These are phyloP conservation scores for Aspergillus transmontanensis DNA, from an alignment of 2,329 filamentous ascomycete species.

Conservation along the genomic window DNA sequence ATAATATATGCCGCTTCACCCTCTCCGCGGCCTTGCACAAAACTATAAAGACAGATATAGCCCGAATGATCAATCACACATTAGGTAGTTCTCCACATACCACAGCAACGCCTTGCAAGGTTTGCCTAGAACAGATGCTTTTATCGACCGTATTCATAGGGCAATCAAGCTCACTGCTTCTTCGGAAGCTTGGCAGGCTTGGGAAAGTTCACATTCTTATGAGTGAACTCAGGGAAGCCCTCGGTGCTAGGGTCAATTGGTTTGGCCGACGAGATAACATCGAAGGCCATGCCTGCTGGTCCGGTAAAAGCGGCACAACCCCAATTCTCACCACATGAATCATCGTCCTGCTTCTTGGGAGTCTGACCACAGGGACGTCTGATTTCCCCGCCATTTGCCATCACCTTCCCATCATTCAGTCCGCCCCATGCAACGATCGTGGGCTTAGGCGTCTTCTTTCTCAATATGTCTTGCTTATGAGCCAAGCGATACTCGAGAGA, in stretches of 20 bases:
- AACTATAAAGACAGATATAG: too few species aligned
- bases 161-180: background rate
- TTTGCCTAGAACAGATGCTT: background rate
- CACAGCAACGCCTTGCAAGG: background rate
- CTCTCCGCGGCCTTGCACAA: too few species aligned
- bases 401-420: too few species aligned
- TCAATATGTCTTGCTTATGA: background rate
- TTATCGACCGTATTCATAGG: background rate
- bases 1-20: too few species aligned
- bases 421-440: background rate
- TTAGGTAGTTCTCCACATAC: background rate
- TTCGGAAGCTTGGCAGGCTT: background rate
- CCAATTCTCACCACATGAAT: background rate
- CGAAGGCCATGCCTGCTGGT: background rate
- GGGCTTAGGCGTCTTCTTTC: background rate
- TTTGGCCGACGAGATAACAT: background rate
- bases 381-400: too few species aligned
- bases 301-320: background rate
- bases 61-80: too few species aligned
- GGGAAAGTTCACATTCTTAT: background rate
- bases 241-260: background rate
- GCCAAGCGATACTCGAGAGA: background rate
- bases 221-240: background rate
- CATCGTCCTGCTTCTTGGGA: background rate
- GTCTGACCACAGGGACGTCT: too few species aligned